Base-by-base conservation (phyloP, 2,329 filamentous ascomycete genomes). In the Dryadomyces quercivorus region DNA sequence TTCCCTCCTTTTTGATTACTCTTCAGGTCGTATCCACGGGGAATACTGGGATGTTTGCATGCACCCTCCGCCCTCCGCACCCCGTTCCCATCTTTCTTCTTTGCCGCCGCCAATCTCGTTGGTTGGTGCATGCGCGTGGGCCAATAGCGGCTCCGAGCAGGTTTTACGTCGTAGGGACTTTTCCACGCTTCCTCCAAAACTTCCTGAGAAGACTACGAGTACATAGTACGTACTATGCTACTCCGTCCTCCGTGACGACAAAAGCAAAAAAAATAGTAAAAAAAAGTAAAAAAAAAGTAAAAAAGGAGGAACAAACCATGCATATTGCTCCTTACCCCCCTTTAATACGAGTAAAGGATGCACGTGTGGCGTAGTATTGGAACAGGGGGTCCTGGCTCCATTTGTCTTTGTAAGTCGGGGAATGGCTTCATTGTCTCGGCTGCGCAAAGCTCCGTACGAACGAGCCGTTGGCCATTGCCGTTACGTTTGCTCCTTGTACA, bases 321-420 rank as follows among this genome's bases (percentile, higher is more conserved):
- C 16, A 16, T n/a, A 48, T n/a, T 15, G 6, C 15, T 16, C 12
- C 22, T 13, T 36, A 26, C 15, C 26, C 26, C 26, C 26, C 26
- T 8, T 31, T 31, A 31, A 31, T 31, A 31, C 26, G 26, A 18
- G 13, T 16, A 34, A 49, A 2, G 4, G 26, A 21, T 36, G 46
- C 49, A 50, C 49, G 49, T 50, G 49, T 42, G 36, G 49, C 49
- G 49, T 43, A 42, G 49, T 26, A 50, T 50, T 50, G 49, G 49
- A 31, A 18, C 9, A 38, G 22, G 47, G 47, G 47, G 7, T 3
- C 44, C 36, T 3, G 36, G 10, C 10, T 16, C 36, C 10, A 40
- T 3, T 40, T 31, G 26, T 31, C 4, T 31, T 31, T 31, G 26
- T 31, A 31, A 31, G 26, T 31, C 26, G 26, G 26, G 26, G 26